Base-by-base conservation (phyloP, 768 basidiomycete genomes). In the Boletus speciosus region DNA sequence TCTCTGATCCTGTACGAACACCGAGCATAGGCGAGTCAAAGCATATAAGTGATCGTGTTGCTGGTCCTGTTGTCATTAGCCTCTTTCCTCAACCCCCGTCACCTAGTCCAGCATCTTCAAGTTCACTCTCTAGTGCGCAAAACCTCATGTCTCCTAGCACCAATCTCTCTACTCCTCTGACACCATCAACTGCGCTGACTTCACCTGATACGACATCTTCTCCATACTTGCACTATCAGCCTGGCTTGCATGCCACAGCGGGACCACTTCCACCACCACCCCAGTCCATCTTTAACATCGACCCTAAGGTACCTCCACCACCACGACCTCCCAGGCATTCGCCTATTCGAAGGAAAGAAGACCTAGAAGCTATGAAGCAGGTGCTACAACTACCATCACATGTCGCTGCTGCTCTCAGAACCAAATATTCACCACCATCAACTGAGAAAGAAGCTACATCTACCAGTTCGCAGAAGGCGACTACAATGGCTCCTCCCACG, bases 221-320 rank as follows among this genome's bases (percentile, higher is more conserved):
- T 10, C 66, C 78, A 8, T 86, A 82, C 65, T 69, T 84, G 49
- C 71, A 76, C 61, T 87, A 88, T 62, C 79, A 86, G 54, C 84
- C 85, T 45, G 86, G 83, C 46, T 61, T 85, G 2, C 85, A 90
- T 69, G 76, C 86, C 7, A 88, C 79, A 23, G 88, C 87, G 39
- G 85, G 86, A 5, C 88, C 88, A 44, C 75, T 87, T 54, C 87
- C 88, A 29, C 81, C 82, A 32, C 87, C 86, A 9, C 86, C 88
- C 3, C 75, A 83, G 54, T 78, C 83, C 19, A 68, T 75, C 52
- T 78, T 83, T 51, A 73, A 72, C 53, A 75, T 82, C 32, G 73
- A 78, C 46, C 72, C 73, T 12, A 74, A 66, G 46, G 71, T 78
- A 9, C 75, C 80, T 11, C 82, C 84, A 23, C 71, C 76, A 3